Base-by-base conservation (phyloP, 306 rosid species). In the Cicer yamashitae region DNA sequence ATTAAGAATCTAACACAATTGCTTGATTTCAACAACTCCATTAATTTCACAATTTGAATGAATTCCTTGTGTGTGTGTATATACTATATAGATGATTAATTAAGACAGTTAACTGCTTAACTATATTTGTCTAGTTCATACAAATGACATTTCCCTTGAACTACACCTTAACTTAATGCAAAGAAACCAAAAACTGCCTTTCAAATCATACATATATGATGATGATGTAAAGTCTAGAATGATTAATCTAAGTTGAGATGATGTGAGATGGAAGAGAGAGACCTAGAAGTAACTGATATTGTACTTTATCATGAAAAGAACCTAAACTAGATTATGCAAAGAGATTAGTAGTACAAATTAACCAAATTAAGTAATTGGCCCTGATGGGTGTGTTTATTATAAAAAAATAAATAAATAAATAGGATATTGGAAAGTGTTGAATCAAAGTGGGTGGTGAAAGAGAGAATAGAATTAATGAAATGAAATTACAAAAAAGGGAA, bases 361-460 rank as follows among this genome's bases (percentile, higher is more conserved):
- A 30, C 34, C 34, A 48, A 57, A 77, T 15, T 8, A 70, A 61
- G 52, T 61, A 30, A 30, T 30, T 61, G 72, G 39, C 25, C 70
- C 6, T 43, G 50, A 75, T 66, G 38, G 22, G 15, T 67, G 15
- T 79, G 52, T 12, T 30, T 30, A 30, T 30, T 30, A 30, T 30
- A 12, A 48, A 12, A 12, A 20, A 25, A 41, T 46, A 39, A 37
- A n/a, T 14, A 6, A 34, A 15, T 15, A 6, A 48, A 52, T 71
- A 71, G 71, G 70, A 67, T 48, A 48, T 56, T 77, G 89, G 73
- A 62, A 77, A 78, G 87, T 80, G 93, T 81, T 82, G 67, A 79
- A 84, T 91, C 94, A 91, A 88, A 83, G 91, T 89, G 83, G 93
- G 96, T 91, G 93, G 87, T 71, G 90, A 87, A 87, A 89, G 84